Conservation (phyloP, 2,329 filamentous ascomycete species). For the Arthrocladium fulminans region DNA sequence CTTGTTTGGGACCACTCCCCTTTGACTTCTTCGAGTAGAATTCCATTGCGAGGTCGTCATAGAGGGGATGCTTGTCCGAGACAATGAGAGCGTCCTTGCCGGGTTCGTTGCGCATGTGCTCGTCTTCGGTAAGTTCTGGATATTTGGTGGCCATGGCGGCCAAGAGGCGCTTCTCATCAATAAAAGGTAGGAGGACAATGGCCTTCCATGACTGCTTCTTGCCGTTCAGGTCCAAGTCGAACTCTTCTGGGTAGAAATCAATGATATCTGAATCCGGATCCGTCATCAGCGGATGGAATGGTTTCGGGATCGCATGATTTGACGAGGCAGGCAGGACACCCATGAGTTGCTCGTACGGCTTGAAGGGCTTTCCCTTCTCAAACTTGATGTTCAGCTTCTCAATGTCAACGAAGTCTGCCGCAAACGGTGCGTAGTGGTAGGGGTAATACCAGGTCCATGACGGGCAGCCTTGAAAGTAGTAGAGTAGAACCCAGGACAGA, state of each 20-base stretch:
- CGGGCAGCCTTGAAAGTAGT: slow-evolving; percentile 96
- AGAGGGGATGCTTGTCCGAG: slow-evolving; percentile 74
- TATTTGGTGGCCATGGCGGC: slow-evolving; percentile 76
- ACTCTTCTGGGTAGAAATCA: slow-evolving; percentile 95
- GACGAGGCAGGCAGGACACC: slow-evolving; percentile 91
- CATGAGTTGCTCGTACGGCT: slow-evolving; percentile 95
- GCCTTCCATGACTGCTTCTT: slow-evolving; percentile 99
- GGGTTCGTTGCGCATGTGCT: slow-evolving; percentile 65
- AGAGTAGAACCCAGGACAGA: slow-evolving; percentile 86
- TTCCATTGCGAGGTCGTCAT: slow-evolving; percentile 70
- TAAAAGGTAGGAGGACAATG: slow-evolving; percentile 86
- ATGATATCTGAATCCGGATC: slow-evolving; percentile 82
- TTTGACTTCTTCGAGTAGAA: slow-evolving; percentile 86
- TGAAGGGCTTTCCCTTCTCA: slow-evolving; percentile 74
- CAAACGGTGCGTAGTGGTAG: slow-evolving; percentile 96
- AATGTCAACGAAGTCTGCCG: slow-evolving; percentile 83
- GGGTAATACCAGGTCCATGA: slow-evolving; percentile 99
- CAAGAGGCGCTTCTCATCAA: slow-evolving; percentile 80
- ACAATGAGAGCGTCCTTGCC: slow-evolving; percentile 77
- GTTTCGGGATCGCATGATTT: slow-evolving; percentile 76
- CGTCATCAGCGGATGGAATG: slow-evolving; percentile 87
- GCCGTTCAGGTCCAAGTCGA: slow-evolving; percentile 86
- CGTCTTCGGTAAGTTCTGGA: slow-evolving; percentile 65
- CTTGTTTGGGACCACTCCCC: slow-evolving; percentile 45
- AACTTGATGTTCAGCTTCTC: slow-evolving; percentile 72